A percentile compares a stretch with the other conserved stretches of the same genome.
Conservation (phyloP, 768 basidiomycete species). For the Tulasnella sp. region DNA sequence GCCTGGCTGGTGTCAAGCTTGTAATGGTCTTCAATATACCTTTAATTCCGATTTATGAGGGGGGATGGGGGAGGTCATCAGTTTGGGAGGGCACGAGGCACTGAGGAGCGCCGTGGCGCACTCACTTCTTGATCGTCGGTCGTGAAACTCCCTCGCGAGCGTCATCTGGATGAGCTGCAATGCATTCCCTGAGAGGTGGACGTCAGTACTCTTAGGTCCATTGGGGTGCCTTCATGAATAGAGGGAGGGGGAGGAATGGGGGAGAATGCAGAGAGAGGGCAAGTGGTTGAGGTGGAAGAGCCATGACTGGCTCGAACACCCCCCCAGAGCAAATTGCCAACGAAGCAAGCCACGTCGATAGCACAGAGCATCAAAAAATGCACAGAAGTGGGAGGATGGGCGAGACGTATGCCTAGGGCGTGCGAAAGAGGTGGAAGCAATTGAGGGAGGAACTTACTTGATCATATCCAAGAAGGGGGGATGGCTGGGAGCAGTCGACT, state of each 20-base stretch:
- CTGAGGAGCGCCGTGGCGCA: constrained; percentile 2
- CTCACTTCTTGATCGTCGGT: constrained; percentile 23
- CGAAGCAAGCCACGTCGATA: not conserved
- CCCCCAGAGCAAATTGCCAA: not conserved
- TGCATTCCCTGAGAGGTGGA: constrained; percentile 20
- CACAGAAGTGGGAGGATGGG: not conserved
- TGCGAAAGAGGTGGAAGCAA: not conserved
- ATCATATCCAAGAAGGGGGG: constrained; percentile 20
- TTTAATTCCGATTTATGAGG: not conserved
- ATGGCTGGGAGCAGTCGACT: not conserved
- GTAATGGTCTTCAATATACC: constrained; percentile 21
- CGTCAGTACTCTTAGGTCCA: not conserved
- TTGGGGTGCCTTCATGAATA: not conserved
- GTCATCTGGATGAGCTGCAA: constrained; percentile 22
- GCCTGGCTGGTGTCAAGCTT: constrained; percentile 20
- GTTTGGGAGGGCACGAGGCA: constrained; percentile 5
- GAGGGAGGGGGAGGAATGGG: not conserved
- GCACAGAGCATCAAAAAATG: not conserved
- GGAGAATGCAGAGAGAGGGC: not conserved
- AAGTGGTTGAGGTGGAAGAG: not conserved
- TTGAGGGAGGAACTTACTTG: constrained; percentile 6
- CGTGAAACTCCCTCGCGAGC: constrained; percentile 22
- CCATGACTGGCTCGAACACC: not conserved
- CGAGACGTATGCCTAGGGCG: not conserved
- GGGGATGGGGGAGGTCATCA: not conserved